These are phyloP conservation scores for Annulohypoxylon nitens DNA, from an alignment of 495 filamentous ascomycete genomes.

Conservation along the genomic window DNA sequence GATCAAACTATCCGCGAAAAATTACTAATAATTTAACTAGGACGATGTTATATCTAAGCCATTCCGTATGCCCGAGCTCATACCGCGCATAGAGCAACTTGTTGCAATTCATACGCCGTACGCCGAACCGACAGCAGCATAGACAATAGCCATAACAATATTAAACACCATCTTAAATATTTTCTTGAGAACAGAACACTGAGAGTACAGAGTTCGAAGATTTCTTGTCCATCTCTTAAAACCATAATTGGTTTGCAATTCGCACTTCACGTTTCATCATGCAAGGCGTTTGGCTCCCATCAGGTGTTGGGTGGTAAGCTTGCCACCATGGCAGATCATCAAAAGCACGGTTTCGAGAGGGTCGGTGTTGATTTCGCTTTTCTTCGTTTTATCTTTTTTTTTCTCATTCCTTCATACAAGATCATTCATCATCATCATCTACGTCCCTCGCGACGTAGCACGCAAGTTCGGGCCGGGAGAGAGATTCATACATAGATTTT, in stretches of 20 bases:
- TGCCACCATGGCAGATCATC: conserved; percentile 29
- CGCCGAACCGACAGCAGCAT: conserved; percentile 36
- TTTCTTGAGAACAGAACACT: conserved; percentile 4
- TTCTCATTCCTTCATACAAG: neutral
- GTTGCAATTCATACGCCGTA: conserved; percentile 48
- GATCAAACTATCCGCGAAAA: neutral
- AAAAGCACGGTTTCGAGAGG: conserved; percentile 29
- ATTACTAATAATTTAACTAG: conserved; percentile 53
- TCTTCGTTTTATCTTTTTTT: neutral
- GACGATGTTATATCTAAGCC: conserved; percentile 87
- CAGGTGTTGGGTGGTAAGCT: conserved; percentile 23
- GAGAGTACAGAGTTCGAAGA: neutral
- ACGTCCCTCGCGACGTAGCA: conserved; percentile 14
- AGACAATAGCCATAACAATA: conserved; percentile 10
- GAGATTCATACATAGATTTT: conserved; percentile 13
- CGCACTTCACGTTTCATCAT: conserved; percentile 37
- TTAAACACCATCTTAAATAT: conserved; percentile 2
- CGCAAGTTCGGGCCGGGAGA: conserved; percentile 5
- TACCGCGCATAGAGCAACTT: conserved; percentile 74
- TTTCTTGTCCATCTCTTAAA: neutral
- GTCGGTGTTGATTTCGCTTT: conserved; percentile 22
- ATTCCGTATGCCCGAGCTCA: conserved; percentile 77
- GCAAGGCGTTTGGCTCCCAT: conserved; percentile 45
- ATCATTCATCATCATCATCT: conserved; percentile 16
- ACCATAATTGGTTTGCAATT: conserved; percentile 33